Conservation (phyloP, 495 filamentous ascomycete species). For the Apodospora peruviana region DNA sequence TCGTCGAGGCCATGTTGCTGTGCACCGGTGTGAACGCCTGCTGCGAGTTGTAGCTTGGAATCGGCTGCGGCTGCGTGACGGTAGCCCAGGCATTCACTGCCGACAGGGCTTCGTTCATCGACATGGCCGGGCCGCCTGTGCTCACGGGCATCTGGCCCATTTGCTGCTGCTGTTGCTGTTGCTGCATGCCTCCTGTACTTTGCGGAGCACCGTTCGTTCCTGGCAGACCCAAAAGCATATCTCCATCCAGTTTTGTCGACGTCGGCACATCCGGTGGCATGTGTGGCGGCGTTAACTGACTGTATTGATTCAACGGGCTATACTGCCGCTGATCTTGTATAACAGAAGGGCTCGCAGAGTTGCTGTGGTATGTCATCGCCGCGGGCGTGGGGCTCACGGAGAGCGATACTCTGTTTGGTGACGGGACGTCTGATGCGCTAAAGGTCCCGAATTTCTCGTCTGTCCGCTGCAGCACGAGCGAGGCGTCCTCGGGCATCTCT, state of each 20-base stretch:
- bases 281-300: constrained; percentile 19
- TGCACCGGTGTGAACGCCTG: constrained; percentile 8
- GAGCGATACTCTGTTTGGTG: constrained; percentile 27
- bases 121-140: constrained; percentile 10
- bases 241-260: constrained; percentile 17
- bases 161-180: constrained; percentile 3
- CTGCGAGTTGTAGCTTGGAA: constrained; percentile 6
- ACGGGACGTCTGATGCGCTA: constrained; percentile 52
- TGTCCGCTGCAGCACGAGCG: constrained; percentile 60
- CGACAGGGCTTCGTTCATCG: constrained; percentile 20
- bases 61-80: constrained; percentile 12
- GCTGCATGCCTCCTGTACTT: constrained; percentile 1
- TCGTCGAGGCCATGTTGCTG: not conserved
- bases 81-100: constrained; percentile 20
- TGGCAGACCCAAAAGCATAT: too few species aligned
- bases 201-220: constrained; percentile 10
- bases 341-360: not conserved
- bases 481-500: constrained; percentile 78
- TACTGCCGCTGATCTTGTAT: constrained; percentile 16
- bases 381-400: constrained; percentile 23
- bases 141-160: constrained; percentile 9
- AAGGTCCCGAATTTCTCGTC: constrained; percentile 51
- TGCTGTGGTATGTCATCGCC: not conserved
- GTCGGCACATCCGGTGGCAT: constrained; percentile 14
- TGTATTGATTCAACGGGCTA: constrained; percentile 21